Evolutionary conservation across 2,329 filamentous ascomycete genomes (phyloP).

Genomic region (Nothomitra cinnamomea): DNA sequence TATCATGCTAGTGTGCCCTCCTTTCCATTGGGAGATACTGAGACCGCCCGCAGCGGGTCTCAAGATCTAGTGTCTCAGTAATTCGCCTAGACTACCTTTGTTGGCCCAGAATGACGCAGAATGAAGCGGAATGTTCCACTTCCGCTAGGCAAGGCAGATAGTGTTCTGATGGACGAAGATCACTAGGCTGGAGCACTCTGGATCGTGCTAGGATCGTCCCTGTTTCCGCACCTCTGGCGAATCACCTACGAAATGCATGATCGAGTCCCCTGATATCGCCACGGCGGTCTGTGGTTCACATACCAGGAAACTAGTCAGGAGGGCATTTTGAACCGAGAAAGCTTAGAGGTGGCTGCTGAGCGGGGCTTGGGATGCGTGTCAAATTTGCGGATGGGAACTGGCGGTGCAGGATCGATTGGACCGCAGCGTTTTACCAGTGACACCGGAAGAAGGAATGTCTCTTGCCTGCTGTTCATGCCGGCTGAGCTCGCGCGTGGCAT

Average conservation of each 20-base stretch:
- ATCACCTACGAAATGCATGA: background rate
- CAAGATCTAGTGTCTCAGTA: background rate
- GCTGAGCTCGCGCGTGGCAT: background rate
- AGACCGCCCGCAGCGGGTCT: background rate
- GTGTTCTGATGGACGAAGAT: too few species aligned
- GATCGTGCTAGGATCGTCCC: background rate
- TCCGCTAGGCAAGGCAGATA: background rate
- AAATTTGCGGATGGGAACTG: background rate
- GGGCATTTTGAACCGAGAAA: too few species aligned
- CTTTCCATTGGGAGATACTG: background rate
- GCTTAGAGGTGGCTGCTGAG: background rate
- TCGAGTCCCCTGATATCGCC: background rate
- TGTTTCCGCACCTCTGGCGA: background rate
- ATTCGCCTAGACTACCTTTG: background rate
- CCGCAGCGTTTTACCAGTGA: background rate
- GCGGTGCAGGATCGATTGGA: background rate
- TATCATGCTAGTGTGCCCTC: too few species aligned
- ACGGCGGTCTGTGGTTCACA: background rate
- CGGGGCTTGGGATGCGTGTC: background rate
- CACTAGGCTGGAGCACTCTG: too few species aligned
- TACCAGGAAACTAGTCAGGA: background rate
- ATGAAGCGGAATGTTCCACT: background rate
- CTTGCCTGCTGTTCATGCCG: background rate
- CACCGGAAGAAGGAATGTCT: background rate
- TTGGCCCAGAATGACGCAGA: background rate